Conservation (phyloP, 306 rosid species). For the Rubus idaeus region DNA sequence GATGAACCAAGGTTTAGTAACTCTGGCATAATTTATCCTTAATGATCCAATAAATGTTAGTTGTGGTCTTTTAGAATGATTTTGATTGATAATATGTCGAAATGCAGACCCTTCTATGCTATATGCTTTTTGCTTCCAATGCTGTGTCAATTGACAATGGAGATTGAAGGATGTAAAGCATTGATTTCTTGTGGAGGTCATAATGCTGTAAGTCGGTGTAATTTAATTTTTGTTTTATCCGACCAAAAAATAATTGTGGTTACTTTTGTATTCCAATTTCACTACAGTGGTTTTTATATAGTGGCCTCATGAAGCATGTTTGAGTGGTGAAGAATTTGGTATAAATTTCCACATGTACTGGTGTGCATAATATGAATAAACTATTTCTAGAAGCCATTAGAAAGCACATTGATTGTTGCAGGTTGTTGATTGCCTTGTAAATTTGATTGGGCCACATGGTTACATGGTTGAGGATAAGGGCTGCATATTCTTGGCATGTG, state of each 20-base stretch:
- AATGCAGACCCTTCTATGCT: conserved; percentile 73
- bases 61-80: conserved; percentile 7
- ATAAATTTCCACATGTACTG: background rate
- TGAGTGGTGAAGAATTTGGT: background rate
- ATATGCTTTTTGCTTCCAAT: conserved; percentile 85
- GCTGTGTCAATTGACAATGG: conserved; percentile 80
- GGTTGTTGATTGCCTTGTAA: conserved; percentile 77
- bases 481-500: conserved; percentile 77
- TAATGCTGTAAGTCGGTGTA: conserved; percentile 57
- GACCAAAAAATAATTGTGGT: background rate
- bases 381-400: background rate
- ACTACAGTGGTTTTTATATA: background rate
- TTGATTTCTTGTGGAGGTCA: conserved; percentile 69
- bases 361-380: background rate
- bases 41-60: conserved; percentile 7
- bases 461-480: conserved; percentile 49
- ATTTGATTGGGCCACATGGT: conserved; percentile 45
- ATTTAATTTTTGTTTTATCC: background rate
- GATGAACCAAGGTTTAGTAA: conserved; percentile 75
- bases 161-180: conserved; percentile 68
- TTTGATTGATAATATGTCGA: conserved; percentile 28
- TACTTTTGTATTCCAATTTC: background rate
- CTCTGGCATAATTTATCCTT: conserved; percentile 24
- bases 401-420: conserved; percentile 42
- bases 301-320: conserved; percentile 4